Base-by-base conservation (phyloP, 2,329 filamentous ascomycete genomes). In the Aureobasidium leucospermi region DNA sequence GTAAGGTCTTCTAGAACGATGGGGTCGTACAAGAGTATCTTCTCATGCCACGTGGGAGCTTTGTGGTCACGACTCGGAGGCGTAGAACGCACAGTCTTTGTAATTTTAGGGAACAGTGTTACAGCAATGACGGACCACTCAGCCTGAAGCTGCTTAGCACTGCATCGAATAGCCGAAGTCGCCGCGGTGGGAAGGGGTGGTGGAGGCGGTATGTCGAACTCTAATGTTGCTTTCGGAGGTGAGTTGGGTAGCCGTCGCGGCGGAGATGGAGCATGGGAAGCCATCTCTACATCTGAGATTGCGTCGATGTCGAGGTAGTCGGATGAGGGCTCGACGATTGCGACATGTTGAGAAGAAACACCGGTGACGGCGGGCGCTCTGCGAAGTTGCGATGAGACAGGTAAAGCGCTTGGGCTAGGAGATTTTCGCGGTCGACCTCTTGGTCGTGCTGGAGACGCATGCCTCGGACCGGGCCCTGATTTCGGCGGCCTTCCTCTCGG, bases 21-120 rank as follows among this genome's bases (percentile, higher is more conserved):
- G 0, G 93, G 90, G 67, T 97, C 92, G 70, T 95, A 97, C 70
- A 97, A 83, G 6, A 97, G 78, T 48, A 99, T 96, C 74, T 91
- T 95, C 73, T 97, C 90, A 66, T 95, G 81, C 89, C 92, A 97
- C 2, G 84, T 90, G 2, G 78, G 79, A 2, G 70, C 68, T 6
- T 67, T 70, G 6, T 71, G 69, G 60, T 79, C 69, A 8, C 70
- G 73, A 2, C 72, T 72, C 5, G 72, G 74, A 16, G 74, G 68
- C 31, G 78, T 74, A 6, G 70, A 68, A 39, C 74, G 77, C 38
- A 85, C 71, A 2, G 77, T 75, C 10, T 70, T 65, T 6, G 78
- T 79, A 55, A 85, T 82, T 36, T 72, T 69, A 0, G 68, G 66
- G 61, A 76, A 78, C n/a, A 84, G 64, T 4, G 67, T 65, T 1